Percentiles rank a stretch among this genome's conserved stretches.
Evolutionary conservation across 345 rosid species (phyloP).

Genomic region (Barbarea vulgaris): DNA sequence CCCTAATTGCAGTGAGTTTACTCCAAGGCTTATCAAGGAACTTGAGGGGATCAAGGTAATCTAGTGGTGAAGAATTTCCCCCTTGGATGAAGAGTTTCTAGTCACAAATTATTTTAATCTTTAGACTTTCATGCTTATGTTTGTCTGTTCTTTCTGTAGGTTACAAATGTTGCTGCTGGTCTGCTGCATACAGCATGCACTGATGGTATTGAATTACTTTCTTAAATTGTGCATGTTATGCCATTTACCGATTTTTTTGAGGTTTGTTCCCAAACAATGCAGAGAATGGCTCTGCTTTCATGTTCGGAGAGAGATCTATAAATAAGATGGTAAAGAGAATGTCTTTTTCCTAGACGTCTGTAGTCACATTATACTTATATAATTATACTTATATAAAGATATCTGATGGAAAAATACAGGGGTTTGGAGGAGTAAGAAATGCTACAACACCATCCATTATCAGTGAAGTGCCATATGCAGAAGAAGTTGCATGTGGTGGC

Average conservation of each 20-base stretch:
- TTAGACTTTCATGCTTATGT: conserved; percentile 22
- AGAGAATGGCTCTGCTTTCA: conserved; percentile 78
- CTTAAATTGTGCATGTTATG: conserved; percentile 6
- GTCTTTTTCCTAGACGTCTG: conserved; percentile 10
- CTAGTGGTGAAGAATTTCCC: neutral
- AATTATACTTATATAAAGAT: conserved; percentile 14
- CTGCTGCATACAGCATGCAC: conserved; percentile 85
- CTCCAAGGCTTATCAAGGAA: conserved; percentile 89
- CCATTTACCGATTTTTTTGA: conserved; percentile 13
- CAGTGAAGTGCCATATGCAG: conserved; percentile 59
- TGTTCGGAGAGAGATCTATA: conserved; percentile 73
- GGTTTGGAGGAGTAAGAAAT: conserved; percentile 53
- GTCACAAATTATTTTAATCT: conserved; percentile 1
- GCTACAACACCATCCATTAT: conserved; percentile 60
- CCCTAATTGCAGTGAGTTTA: conserved; percentile 71
- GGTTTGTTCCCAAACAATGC: conserved; percentile 42
- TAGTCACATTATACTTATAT: conserved; percentile 13
- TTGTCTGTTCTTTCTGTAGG: conserved; percentile 49
- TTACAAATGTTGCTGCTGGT: conserved; percentile 80
- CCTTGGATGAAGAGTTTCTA: conserved; percentile 7
- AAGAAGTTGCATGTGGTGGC: conserved; percentile 90
- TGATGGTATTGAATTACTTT: conserved; percentile 59
- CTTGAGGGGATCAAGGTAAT: conserved; percentile 83
- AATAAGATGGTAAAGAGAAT: conserved; percentile 50
- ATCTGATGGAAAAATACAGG: conserved; percentile 45